These are phyloP conservation scores for Nigrospora oryzae DNA, from an alignment of 2,329 filamentous ascomycete species.

Conservation along the genomic window DNA sequence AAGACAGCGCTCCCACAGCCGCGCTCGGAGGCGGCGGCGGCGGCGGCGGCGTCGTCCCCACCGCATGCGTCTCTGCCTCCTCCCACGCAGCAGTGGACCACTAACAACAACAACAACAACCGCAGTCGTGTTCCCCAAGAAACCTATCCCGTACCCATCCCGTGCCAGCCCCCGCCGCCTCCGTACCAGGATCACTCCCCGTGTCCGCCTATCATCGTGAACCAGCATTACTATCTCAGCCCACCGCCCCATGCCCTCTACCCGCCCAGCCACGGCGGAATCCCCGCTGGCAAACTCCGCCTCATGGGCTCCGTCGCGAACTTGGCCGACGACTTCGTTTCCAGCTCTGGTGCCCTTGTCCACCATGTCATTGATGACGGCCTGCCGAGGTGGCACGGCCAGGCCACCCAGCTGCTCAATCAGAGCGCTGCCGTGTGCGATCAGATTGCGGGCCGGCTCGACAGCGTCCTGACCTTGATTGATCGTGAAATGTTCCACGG, in stretches of 20 bases:
- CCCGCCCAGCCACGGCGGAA: constrained; percentile 10
- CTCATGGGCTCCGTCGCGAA: constrained; percentile 29
- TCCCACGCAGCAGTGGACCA: no score
- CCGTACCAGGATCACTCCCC: constrained; percentile 16
- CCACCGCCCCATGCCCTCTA: constrained; percentile 10
- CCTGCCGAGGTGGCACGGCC: constrained; percentile 31
- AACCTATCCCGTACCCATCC: no score
- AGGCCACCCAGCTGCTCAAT: constrained; percentile 33
- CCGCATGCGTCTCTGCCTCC: no score
- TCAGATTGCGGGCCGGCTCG: constrained; percentile 52
- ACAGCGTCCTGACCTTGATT: constrained; percentile 63
- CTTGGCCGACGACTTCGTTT: constrained; percentile 30
- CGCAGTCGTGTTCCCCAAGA: no score
- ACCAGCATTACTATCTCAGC: constrained; percentile 41
- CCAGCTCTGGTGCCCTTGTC: constrained; percentile 17
- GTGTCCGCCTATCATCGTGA: constrained; percentile 37
- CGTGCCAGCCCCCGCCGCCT: constrained; percentile 6
- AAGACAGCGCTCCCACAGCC: no score
- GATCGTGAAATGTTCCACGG: constrained; percentile 51
- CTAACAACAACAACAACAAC: no score
- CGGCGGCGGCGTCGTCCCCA: no score
- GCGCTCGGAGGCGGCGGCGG: no score
- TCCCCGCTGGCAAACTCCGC: constrained; percentile 20
- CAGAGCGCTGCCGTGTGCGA: constrained; percentile 44
- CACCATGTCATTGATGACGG: constrained; percentile 33